Percentiles rank a stretch among this genome's conserved stretches.
These are phyloP conservation scores for Wickerhamiella slavikovae DNA, from an alignment of 805 yeast species.

Conservation along the genomic window DNA sequence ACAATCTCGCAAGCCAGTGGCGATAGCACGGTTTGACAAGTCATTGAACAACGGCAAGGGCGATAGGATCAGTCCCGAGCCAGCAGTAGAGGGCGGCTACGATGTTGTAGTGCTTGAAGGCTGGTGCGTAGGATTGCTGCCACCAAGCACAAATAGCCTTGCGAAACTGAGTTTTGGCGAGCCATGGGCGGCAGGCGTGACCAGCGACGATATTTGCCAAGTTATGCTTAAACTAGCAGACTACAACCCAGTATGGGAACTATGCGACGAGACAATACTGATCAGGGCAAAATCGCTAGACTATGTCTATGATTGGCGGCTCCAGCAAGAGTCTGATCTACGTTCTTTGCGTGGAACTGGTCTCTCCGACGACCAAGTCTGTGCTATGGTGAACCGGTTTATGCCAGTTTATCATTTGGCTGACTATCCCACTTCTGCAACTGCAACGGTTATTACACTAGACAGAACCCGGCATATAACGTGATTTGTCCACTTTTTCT, in stretches of 20 bases:
- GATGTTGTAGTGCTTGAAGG: slow-evolving; percentile 74
- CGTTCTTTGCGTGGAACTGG: slow-evolving; percentile 39
- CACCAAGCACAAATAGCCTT: no score
- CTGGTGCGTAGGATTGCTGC: slow-evolving; percentile 71
- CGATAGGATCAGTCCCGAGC: slow-evolving; percentile 28
- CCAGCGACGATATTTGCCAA: no score
- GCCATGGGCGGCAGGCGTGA: no score
- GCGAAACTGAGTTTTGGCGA: no score
- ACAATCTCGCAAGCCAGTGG: slow-evolving; percentile 14
- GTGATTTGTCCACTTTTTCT: no score
- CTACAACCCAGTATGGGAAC: slow-evolving; percentile 36
- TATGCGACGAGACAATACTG: slow-evolving; percentile 39
- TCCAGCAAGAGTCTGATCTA: slow-evolving; percentile 47
- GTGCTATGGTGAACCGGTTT: slow-evolving; percentile 53
- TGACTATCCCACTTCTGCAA: neutral
- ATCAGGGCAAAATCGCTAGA: slow-evolving; percentile 37
- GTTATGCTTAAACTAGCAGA: no score
- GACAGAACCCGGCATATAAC: no score
- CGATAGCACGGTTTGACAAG: slow-evolving; percentile 61
- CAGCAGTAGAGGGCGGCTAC: slow-evolving; percentile 19
- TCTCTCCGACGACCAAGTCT: slow-evolving; percentile 59
- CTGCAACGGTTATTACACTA: neutral
- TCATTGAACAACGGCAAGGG: slow-evolving; percentile 54
- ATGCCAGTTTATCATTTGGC: slow-evolving; percentile 66
- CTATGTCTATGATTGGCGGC: slow-evolving; percentile 62